Evolutionary conservation across 768 basidiomycete genomes (phyloP).

Genomic region (Mycena albidolilacea): DNA sequence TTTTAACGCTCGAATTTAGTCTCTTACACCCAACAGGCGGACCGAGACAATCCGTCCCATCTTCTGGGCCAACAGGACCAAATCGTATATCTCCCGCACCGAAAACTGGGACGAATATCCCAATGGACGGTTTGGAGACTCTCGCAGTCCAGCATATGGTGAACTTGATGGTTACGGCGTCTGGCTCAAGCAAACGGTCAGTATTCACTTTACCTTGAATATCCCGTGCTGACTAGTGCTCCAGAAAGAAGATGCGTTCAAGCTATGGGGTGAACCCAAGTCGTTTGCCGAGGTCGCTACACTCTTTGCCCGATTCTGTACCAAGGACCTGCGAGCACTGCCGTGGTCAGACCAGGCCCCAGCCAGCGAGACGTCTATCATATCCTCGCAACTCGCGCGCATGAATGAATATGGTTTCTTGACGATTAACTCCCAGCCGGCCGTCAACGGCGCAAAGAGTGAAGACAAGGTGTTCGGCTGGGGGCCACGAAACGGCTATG

Average conservation of each 20-base stretch:
- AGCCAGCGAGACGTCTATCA: slow-evolving; percentile 85
- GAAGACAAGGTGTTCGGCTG: slow-evolving; percentile 91
- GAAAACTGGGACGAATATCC: slow-evolving; percentile 99
- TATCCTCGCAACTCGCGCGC: slow-evolving; percentile 82
- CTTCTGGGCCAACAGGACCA: slow-evolving; percentile 98
- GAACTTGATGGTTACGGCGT: slow-evolving; percentile 98
- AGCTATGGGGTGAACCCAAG: slow-evolving; percentile 90
- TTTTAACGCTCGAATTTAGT: slow-evolving; percentile 60
- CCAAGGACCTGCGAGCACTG: slow-evolving; percentile 77
- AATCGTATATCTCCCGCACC: slow-evolving; percentile 95
- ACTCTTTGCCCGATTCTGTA: slow-evolving; percentile 91
- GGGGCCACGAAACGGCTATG: slow-evolving; percentile 94
- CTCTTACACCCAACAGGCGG: slow-evolving; percentile 92
- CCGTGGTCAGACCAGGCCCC: slow-evolving; percentile 97
- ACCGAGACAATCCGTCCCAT: slow-evolving; percentile 96
- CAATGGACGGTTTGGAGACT: slow-evolving; percentile 98
- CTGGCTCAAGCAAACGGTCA: slow-evolving; percentile 89
- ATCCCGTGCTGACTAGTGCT: slow-evolving; percentile 27
- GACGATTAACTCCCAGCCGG: slow-evolving; percentile 98
- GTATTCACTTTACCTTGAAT: slow-evolving; percentile 39
- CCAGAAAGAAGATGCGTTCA: slow-evolving; percentile 89
- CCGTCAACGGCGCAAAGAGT: slow-evolving; percentile 90
- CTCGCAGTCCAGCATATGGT: slow-evolving; percentile 97
- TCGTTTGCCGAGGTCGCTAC: slow-evolving; percentile 73
- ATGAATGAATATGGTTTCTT: slow-evolving; percentile 95